phyloP scores from a whole-genome alignment of 805 yeast species.

The Kuraishia hungarica region DNA sequence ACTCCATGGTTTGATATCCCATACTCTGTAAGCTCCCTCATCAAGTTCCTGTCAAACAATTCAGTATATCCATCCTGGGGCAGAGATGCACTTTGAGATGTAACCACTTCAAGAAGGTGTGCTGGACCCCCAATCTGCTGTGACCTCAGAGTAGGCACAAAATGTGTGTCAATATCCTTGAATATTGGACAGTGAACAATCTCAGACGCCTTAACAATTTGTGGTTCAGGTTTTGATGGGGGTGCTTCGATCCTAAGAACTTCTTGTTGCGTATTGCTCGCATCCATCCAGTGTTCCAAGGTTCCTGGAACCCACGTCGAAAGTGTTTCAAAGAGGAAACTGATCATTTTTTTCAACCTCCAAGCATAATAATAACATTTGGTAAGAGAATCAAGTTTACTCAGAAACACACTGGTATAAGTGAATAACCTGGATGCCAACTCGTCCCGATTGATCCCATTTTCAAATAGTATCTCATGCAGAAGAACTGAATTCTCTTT shows the following conservation, averaged over 20 bases:
- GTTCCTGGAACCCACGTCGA: conserved; percentile 16
- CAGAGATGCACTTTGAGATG: not conserved
- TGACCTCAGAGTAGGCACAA: conserved; percentile 1
- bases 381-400: conserved; percentile 26
- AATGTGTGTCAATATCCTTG: conserved; percentile 7
- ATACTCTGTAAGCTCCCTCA: not conserved
- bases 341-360: conserved; percentile 33
- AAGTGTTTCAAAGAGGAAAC: conserved; percentile 26
- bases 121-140: not conserved
- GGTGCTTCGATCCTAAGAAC: not conserved
- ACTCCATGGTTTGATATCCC: not conserved
- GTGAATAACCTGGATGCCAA: conserved; percentile 22
- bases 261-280: not conserved
- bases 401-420: conserved; percentile 24
- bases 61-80: not conserved
- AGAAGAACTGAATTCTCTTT: conserved; percentile 26
- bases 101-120: not conserved
- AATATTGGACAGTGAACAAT: conserved; percentile 10
- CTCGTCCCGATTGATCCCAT: conserved; percentile 25
- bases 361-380: conserved; percentile 36
- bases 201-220: not conserved
- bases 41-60: not conserved
- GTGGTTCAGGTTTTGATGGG: not conserved
- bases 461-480: conserved; percentile 21
- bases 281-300: not conserved